A percentile compares a stretch with the other conserved stretches of the same genome.
These are phyloP conservation scores for Chrysanthemum seticuspe DNA, from an alignment of 129 eudicot species.

Conservation along the genomic window DNA sequence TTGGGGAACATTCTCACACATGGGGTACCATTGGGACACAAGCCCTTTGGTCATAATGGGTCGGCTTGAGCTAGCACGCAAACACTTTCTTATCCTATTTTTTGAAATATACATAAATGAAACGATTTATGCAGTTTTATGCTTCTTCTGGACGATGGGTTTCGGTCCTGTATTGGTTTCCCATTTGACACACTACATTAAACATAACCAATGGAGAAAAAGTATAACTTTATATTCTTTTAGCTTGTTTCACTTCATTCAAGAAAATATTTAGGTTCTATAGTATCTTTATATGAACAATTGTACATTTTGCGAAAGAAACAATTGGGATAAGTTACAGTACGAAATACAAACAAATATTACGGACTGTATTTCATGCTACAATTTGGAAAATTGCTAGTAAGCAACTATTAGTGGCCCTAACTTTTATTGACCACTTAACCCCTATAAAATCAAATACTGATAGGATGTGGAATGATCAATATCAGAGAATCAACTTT, in stretches of 20 bases:
- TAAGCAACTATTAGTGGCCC: no score
- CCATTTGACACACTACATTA: not conserved
- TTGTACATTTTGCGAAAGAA: not conserved
- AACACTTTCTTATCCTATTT: not conserved
- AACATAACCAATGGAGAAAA: not conserved
- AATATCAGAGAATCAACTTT: no score
- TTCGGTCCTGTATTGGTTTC: not conserved
- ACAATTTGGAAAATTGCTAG: no score
- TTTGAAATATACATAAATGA: not conserved
- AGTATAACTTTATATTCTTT: conserved; percentile 3
- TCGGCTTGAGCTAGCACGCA: not conserved
- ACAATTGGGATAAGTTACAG: no score
- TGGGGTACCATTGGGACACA: no score
- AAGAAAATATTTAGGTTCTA: not conserved
- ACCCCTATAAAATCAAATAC: no score
- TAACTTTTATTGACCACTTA: no score
- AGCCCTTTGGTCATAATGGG: no score
- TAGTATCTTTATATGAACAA: not conserved
- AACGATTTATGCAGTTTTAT: not conserved
- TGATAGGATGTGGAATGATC: no score
- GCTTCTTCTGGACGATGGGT: not conserved
- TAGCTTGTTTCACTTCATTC: conserved; percentile 7
- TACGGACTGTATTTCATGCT: no score
- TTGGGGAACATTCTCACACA: no score
- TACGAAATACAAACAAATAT: no score